Evolutionary conservation across 495 filamentous ascomycete species (phyloP).

Genomic region (Viridothelium virens): DNA sequence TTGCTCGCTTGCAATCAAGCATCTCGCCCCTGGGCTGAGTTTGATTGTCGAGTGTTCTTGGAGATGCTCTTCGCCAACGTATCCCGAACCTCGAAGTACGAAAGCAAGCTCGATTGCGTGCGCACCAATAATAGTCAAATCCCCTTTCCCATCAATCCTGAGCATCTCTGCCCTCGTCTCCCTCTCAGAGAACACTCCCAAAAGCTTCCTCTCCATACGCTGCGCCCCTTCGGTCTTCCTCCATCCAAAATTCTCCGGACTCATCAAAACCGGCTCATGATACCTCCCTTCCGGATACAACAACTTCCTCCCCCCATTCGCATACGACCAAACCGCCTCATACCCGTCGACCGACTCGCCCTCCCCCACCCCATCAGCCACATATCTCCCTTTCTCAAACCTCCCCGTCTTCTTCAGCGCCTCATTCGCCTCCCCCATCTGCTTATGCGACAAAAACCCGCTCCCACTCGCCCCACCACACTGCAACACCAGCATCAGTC

Average conservation of each 20-base stretch:
- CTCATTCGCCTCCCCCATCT: not conserved
- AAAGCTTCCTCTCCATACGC: not conserved
- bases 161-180: not conserved
- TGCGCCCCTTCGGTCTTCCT: not conserved
- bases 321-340: not conserved
- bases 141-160: not conserved
- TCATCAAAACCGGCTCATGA: not conserved
- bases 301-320: not conserved
- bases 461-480: not conserved
- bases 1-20: not conserved
- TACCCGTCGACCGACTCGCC: not conserved
- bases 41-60: not conserved
- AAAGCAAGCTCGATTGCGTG: not conserved
- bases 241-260: not conserved
- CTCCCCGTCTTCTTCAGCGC: not conserved
- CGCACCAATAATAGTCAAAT: not conserved
- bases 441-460: not conserved
- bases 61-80: not conserved
- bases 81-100: not conserved
- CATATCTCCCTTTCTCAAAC: not conserved
- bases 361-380: not conserved
- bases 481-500: not conserved
- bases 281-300: not conserved
- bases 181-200: not conserved
- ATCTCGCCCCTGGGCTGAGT: not conserved